Conservation (phyloP, 2,329 filamentous ascomycete genomes). For the Aspergillus spinulosporus region DNA sequence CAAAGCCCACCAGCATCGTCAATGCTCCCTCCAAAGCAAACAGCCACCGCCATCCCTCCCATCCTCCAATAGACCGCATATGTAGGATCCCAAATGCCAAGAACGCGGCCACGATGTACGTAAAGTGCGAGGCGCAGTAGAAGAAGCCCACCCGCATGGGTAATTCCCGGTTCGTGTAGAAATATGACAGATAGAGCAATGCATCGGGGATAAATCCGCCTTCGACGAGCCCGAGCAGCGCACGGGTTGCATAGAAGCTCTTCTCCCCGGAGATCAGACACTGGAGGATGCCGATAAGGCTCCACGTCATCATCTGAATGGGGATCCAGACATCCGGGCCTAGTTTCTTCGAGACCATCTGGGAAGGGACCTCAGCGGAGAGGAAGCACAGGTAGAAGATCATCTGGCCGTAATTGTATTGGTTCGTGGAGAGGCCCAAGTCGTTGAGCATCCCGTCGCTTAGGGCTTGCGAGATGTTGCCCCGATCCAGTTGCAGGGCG, state of each 20-base stretch:
- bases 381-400: conserved; percentile 34
- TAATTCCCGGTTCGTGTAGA: conserved; percentile 70
- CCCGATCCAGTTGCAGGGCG: conserved; percentile 30
- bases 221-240: conserved; percentile 50
- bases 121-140: conserved; percentile 63
- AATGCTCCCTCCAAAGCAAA: conserved; percentile 47
- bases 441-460: conserved; percentile 32
- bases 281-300: conserved; percentile 24
- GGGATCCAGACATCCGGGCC: conserved; percentile 34
- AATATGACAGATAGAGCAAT: conserved; percentile 58
- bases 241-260: conserved; percentile 29
- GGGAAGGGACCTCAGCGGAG: conserved; percentile 34
- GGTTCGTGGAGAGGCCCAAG: conserved; percentile 31
- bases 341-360: conserved; percentile 33
- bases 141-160: conserved; percentile 67
- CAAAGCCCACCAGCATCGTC: conserved; percentile 56
- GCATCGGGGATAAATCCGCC: conserved; percentile 54
- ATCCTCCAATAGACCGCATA: conserved; percentile 38
- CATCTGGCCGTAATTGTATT: conserved; percentile 33
- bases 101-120: conserved; percentile 50
- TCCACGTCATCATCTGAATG: conserved; percentile 25
- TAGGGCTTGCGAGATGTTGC: conserved; percentile 29
- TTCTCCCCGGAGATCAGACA: conserved; percentile 28
- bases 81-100: conserved; percentile 48
- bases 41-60: conserved; percentile 46